Conservation (phyloP, 352 stramenopile species). For the Phytophthora melonis region DNA sequence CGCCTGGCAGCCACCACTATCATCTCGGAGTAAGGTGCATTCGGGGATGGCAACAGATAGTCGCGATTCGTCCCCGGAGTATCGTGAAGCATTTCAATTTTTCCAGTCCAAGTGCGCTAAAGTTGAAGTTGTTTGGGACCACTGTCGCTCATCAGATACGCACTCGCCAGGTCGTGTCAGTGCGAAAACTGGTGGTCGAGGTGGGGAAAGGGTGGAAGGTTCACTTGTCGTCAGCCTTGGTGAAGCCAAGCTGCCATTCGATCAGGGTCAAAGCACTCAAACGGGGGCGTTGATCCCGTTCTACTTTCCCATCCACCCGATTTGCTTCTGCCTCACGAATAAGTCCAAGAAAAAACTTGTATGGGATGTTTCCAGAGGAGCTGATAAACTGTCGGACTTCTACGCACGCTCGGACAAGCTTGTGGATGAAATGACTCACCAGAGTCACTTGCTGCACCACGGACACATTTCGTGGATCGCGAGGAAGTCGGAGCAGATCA, state of each 20-base stretch:
- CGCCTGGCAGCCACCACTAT: conserved; percentile 6
- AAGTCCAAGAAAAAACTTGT: conserved; percentile 81
- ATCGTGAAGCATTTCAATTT: conserved; percentile 63
- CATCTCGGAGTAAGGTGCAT: conserved; percentile 6
- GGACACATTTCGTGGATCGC: conserved; percentile 45
- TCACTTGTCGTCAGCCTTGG: neutral
- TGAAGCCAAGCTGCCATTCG: conserved; percentile 3
- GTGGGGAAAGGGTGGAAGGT: neutral
- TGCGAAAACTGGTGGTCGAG: conserved; percentile 1
- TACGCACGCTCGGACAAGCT: conserved; percentile 71
- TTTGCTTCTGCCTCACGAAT: conserved; percentile 77
- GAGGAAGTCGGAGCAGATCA: conserved; percentile 54
- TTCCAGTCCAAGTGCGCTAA: conserved; percentile 73
- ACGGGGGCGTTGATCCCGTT: conserved; percentile 52
- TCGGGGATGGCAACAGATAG: conserved; percentile 2
- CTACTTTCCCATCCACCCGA: conserved; percentile 81
- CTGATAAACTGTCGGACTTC: conserved; percentile 77
- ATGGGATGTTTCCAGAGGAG: conserved; percentile 62
- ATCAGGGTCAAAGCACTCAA: neutral
- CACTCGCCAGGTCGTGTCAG: neutral
- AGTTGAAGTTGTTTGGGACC: conserved; percentile 78
- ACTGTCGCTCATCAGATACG: conserved; percentile 23
- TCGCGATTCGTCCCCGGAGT: conserved; percentile 31
- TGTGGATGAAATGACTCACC: conserved; percentile 79
- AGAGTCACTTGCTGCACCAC: conserved; percentile 57